Evolutionary conservation across 805 yeast species (phyloP), one percentile per base, ranked within the genome.

Genomic region (Yarrowia keelungensis): DNA sequence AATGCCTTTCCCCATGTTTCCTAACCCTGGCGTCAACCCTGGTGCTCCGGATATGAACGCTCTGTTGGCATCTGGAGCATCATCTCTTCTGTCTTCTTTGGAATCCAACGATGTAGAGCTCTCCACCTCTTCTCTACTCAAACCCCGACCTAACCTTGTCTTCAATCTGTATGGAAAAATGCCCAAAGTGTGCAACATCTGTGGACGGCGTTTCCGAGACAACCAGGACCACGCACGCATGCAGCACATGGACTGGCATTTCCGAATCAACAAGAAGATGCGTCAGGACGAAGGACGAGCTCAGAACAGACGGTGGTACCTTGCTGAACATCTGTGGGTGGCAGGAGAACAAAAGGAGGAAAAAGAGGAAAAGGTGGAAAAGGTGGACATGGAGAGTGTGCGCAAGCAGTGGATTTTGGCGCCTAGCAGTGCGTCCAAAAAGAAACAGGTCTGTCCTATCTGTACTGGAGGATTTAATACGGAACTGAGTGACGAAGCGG

Each of bases 231-330:
- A 62, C 15, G 56, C 45, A 0, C 84, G 85, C 69, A 85, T 88
- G 65, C 82, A 85, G 16, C 99, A 95, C 78, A 80, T 92, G 72
- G 99, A 94, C 78, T 94, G 98, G 98, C 98, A 94, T 81, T 92
- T 92, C 81, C 85, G 98, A 73, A 89, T 91, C 53, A 94, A 92
- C 77, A 91, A 91, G 76, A 88, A 89, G 74, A 81, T 90, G 59
- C 85, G 86, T 54, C 84, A 82, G 69, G 82, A 80, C 39, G 76
- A 76, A 43, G 74, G 75, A 9, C 76, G 82, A 8, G 79, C 81
- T 41, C 93, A 90, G 75, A 88, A 91, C 50, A 81, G 98, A 73
- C 84, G 87, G 73, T 93, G 97, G 97, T 93, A 87, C 76, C 79
- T 92, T 70, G 87, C 86, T 71, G 89, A 86, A 71, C 81, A 82